phyloP scores from a whole-genome alignment of 208 protist genomes.

The Leishmania major region DNA sequence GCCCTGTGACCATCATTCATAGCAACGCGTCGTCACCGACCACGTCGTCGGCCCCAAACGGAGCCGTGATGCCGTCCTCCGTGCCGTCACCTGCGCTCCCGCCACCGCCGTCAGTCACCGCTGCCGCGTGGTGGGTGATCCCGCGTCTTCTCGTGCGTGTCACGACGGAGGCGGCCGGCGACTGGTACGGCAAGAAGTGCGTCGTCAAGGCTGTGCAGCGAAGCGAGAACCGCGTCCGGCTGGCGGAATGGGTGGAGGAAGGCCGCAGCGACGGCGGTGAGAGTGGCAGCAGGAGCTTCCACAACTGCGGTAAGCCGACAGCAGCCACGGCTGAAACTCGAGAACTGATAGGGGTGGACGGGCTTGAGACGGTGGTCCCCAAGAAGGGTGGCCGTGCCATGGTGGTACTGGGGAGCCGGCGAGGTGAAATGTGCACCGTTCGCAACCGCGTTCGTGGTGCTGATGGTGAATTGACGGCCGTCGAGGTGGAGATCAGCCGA shows the following conservation, averaged over 20 bases:
- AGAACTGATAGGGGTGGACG: constrained; percentile 62
- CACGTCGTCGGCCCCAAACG: not conserved
- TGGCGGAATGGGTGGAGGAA: constrained; percentile 29
- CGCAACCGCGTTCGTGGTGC: constrained; percentile 35
- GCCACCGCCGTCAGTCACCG: not conserved
- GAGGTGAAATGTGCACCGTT: constrained; percentile 70
- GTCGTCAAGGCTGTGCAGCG: constrained; percentile 55
- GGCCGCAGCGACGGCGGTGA: constrained; percentile 2
- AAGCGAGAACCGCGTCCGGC: constrained; percentile 56
- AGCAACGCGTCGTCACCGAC: constrained; percentile 24
- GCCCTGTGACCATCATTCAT: constrained; percentile 45
- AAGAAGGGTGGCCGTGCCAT: constrained; percentile 64
- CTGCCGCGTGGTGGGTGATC: constrained; percentile 71
- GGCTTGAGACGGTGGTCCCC: constrained; percentile 78
- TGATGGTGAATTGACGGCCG: constrained; percentile 33
- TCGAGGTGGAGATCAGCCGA: constrained; percentile 60
- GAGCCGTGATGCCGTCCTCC: not conserved
- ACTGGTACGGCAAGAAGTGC: constrained; percentile 73
- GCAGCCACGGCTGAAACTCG: constrained; percentile 27
- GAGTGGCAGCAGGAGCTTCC: not conserved
- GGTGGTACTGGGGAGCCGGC: constrained; percentile 56
- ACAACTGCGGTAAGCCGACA: not conserved
- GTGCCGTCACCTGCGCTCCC: not conserved
- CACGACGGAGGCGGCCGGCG: constrained; percentile 50
- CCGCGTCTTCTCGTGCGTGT: constrained; percentile 77